A percentile compares a stretch with the other conserved stretches of the same genome.
Evolutionary conservation across 1,139 yeast species (phyloP).

Genomic region (Yamadazyma atmosphaerica): DNA sequence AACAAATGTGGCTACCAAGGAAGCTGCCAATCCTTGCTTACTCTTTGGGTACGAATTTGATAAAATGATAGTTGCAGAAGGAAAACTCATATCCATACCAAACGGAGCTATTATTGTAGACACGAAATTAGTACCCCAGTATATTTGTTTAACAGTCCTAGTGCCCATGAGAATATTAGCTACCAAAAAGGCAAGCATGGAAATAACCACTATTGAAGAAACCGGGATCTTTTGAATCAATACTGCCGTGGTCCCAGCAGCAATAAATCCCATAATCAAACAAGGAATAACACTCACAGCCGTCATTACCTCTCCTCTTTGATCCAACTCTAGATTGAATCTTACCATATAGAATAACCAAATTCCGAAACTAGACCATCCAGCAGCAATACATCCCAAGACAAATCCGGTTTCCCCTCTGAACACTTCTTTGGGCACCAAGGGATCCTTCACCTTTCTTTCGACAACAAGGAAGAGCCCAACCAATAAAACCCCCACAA

Average conservation of each 20-base stretch:
- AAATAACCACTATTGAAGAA: slow-evolving; percentile 41
- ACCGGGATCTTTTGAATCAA: slow-evolving; percentile 40
- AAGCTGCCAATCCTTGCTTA: slow-evolving; percentile 67
- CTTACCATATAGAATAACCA: slow-evolving; percentile 52
- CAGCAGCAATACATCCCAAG: slow-evolving; percentile 51
- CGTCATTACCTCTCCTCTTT: slow-evolving; percentile 31
- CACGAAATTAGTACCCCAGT: slow-evolving; percentile 44
- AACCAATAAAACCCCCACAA: slow-evolving; percentile 44
- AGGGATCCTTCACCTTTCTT: slow-evolving; percentile 37
- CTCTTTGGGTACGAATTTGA: slow-evolving; percentile 50
- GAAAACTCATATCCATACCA: slow-evolving; percentile 70
- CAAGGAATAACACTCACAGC: slow-evolving; percentile 44
- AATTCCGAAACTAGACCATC: slow-evolving; percentile 63
- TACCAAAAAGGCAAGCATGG: slow-evolving; percentile 23
- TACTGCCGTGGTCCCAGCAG: slow-evolving; percentile 45
- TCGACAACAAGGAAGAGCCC: slow-evolving; percentile 39
- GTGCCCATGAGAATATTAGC: slow-evolving; percentile 15
- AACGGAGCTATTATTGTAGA: slow-evolving; percentile 47
- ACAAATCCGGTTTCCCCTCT: slow-evolving; percentile 45
- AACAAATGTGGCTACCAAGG: slow-evolving; percentile 59
- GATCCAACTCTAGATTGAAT: slow-evolving; percentile 33
- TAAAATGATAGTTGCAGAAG: slow-evolving; percentile 57
- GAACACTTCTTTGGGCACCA: slow-evolving; percentile 46
- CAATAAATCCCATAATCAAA: slow-evolving; percentile 41
- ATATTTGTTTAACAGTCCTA: slow-evolving; percentile 14